Evolutionary conservation across 169 alveolate species (phyloP).

Genomic region (Eimeria necatrix): DNA sequence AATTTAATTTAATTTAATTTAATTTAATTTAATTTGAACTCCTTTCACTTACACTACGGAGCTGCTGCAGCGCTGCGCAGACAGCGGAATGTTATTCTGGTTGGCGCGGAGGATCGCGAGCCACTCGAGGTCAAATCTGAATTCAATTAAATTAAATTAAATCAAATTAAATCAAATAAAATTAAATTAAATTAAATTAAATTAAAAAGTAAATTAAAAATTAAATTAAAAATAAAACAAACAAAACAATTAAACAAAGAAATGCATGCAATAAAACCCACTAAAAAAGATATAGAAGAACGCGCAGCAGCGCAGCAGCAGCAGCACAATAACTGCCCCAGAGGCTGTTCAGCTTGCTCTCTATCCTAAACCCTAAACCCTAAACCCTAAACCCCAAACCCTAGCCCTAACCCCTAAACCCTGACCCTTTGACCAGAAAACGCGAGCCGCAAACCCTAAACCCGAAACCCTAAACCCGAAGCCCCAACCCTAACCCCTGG

Average conservation of each 20-base stretch:
- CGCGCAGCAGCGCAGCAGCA: neutral
- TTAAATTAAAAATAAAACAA: neutral
- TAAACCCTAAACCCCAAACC: too few relatives aligned
- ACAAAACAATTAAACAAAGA: neutral
- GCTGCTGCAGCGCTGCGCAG: neutral
- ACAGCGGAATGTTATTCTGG: slow-evolving; percentile 32
- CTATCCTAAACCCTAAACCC: too few relatives aligned
- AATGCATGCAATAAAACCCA: neutral
- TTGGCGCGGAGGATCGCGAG: slow-evolving; percentile 72
- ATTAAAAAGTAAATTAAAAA: neutral
- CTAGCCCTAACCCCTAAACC: too few relatives aligned
- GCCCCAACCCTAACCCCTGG: too few relatives aligned
- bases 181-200: neutral
- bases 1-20: neutral
- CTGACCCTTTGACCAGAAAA: too few relatives aligned
- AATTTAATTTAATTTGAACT: too few relatives aligned
- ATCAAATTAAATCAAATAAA: neutral
- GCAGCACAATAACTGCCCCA: too few relatives aligned
- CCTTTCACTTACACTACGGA: neutral
- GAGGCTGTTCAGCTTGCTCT: too few relatives aligned
- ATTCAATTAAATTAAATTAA: neutral
- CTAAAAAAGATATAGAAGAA: neutral
- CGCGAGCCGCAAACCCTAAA: too few relatives aligned
- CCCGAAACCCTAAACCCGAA: too few relatives aligned
- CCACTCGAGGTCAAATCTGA: slow-evolving; percentile 76